Evolutionary conservation across 2,329 filamentous ascomycete genomes (phyloP).

Genomic region (Fusarium vanettenii): DNA sequence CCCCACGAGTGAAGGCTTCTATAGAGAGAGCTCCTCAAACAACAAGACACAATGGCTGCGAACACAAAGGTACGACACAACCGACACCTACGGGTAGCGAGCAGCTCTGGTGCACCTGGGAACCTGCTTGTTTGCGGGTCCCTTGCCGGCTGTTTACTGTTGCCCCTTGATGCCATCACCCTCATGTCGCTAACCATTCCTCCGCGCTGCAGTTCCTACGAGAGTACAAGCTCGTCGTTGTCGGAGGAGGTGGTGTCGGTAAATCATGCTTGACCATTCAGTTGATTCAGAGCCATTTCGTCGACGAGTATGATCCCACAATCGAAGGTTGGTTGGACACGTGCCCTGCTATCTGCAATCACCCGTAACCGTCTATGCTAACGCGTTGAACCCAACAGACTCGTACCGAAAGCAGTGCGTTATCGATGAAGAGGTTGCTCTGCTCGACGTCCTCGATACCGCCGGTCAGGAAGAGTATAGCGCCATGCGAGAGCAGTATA

Average conservation of each 20-base stretch:
- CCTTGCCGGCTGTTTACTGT: background rate
- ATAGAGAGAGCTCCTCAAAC: constrained; percentile 35
- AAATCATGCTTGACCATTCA: constrained; percentile 99
- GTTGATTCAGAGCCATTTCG: constrained; percentile 95
- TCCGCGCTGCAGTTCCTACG: constrained; percentile 73
- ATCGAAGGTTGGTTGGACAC: constrained; percentile 82
- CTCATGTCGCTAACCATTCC: constrained; percentile 30
- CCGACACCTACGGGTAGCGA: background rate
- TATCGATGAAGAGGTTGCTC: constrained; percentile 96
- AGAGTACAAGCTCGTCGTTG: constrained; percentile 97
- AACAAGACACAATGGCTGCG: constrained; percentile 48
- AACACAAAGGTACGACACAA: constrained; percentile 49
- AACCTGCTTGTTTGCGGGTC: background rate
- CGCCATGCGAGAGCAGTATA: constrained; percentile 99
- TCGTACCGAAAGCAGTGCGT: constrained; percentile 99
- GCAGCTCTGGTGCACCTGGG: background rate
- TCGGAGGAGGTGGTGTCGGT: constrained; percentile 97
- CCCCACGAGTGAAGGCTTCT: constrained; percentile 23
- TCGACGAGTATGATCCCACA: constrained; percentile 99
- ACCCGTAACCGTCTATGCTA: constrained; percentile 31
- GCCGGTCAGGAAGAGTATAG: constrained; percentile 99
- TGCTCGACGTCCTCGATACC: constrained; percentile 97
- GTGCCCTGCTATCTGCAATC: background rate
- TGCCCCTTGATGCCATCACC: background rate
- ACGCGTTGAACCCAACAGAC: constrained; percentile 65